These are phyloP conservation scores for Fusarium anguioides DNA, from an alignment of 2,329 filamentous ascomycete species.

Conservation along the genomic window DNA sequence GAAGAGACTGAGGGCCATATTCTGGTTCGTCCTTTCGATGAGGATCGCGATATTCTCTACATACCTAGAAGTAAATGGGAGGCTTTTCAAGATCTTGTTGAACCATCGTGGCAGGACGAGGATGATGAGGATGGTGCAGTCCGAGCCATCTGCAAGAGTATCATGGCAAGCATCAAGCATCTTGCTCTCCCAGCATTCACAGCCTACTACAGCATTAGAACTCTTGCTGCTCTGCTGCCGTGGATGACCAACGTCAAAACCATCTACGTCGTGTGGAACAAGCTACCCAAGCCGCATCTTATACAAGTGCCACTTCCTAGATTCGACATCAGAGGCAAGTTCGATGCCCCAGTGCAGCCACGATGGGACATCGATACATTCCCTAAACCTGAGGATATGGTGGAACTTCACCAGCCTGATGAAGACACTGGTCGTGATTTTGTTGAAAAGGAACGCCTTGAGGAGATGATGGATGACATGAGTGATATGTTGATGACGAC, in stretches of 20 bases:
- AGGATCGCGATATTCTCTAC: slow-evolving; percentile 33
- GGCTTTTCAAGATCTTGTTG: slow-evolving; percentile 14
- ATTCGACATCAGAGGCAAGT: not conserved
- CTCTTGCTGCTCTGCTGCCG: slow-evolving; percentile 22
- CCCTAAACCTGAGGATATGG: not conserved
- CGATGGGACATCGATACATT: slow-evolving; percentile 14
- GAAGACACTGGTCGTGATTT: not conserved
- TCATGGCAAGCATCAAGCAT: slow-evolving; percentile 24
- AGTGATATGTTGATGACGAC: slow-evolving; percentile 14
- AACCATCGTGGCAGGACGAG: not conserved
- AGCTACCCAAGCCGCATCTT: slow-evolving; percentile 18
- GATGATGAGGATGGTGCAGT: not conserved
- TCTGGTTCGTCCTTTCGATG: slow-evolving; percentile 29
- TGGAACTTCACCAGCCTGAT: slow-evolving; percentile 11
- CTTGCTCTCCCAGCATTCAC: slow-evolving; percentile 45
- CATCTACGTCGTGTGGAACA: slow-evolving; percentile 42
- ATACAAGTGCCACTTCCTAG: not conserved
- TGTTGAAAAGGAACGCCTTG: slow-evolving; percentile 12
- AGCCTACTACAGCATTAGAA: slow-evolving; percentile 40
- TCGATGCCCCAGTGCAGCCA: slow-evolving; percentile 9
- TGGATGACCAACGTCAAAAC: slow-evolving; percentile 30
- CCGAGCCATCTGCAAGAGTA: not conserved
- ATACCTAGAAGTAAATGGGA: slow-evolving; percentile 33
- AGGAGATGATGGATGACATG: slow-evolving; percentile 28
- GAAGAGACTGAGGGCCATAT: slow-evolving; percentile 21